A percentile compares a stretch with the other conserved stretches of the same genome.
phyloP scores from a whole-genome alignment of 106 monocot genomes.

The Allium fistulosum region DNA sequence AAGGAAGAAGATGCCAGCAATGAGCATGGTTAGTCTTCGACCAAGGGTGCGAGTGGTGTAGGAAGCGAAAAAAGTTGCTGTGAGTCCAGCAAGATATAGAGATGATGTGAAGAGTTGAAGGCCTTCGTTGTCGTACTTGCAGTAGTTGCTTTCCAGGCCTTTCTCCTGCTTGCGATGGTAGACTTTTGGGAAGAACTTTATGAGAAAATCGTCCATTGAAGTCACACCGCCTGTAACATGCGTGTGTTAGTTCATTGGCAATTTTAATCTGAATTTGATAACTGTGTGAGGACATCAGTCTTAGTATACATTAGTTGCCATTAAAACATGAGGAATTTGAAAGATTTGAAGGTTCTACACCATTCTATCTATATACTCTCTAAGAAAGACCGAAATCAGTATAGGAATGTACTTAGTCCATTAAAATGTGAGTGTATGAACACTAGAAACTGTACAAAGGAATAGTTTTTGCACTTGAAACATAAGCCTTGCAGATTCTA shows the following conservation, averaged over 20 bases:
- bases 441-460: no score
- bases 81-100: conserved; percentile 42
- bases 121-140: conserved; percentile 89
- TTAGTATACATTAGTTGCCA: no score
- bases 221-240: conserved; percentile 18
- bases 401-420: no score
- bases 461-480: no score
- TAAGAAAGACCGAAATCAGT: no score
- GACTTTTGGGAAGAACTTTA: conserved; percentile 18
- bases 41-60: conserved; percentile 36
- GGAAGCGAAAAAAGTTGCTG: conserved; percentile 43
- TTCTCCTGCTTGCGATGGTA: conserved; percentile 7
- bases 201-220: conserved; percentile 23
- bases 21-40: conserved; percentile 54
- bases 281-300: no score
- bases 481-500: no score
- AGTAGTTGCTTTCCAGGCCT: conserved; percentile 62
- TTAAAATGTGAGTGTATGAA: no score
- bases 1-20: conserved; percentile 54
- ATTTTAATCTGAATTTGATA: no score
- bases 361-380: no score
- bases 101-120: conserved; percentile 59
- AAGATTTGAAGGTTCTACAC: no score
- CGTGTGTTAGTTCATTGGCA: neutral
- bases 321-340: no score